phyloP scores from a whole-genome alignment of 495 filamentous ascomycete species.

The Podospora didyma region DNA sequence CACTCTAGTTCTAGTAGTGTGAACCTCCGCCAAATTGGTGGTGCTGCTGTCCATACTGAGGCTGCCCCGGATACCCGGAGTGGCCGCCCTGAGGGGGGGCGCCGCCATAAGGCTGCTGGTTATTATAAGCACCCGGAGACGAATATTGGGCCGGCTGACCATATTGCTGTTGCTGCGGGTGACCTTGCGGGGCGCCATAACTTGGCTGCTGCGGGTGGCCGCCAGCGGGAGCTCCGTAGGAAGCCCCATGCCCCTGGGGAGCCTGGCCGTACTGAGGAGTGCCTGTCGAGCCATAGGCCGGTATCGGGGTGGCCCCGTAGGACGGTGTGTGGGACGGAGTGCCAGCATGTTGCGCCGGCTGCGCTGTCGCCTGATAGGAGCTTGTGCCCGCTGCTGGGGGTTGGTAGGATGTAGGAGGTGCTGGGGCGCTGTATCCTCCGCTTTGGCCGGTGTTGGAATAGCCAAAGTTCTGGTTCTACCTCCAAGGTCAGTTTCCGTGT shows the following conservation, averaged over 20 bases:
- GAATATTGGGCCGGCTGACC: neutral
- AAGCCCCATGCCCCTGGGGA: neutral
- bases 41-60: constrained; percentile 16
- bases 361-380: constrained; percentile 22
- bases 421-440: constrained; percentile 44
- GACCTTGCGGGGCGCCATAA: neutral
- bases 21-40: neutral
- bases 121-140: neutral
- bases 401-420: constrained; percentile 48
- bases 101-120: constrained; percentile 16
- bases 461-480: constrained; percentile 41
- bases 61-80: constrained; percentile 18
- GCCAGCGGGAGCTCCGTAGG: neutral
- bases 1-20: neutral
- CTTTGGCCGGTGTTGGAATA: constrained; percentile 46
- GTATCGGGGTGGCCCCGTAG: constrained; percentile 11
- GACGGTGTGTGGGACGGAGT: constrained; percentile 13
- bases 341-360: constrained; percentile 9
- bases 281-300: constrained; percentile 6
- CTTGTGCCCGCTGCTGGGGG: constrained; percentile 19
- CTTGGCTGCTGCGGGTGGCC: neutral
- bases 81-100: constrained; percentile 18
- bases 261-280: constrained; percentile 15
- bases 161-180: constrained; percentile 7
- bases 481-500: neutral